Evolutionary conservation across 805 yeast species (phyloP).

Genomic region (Starmerella sirachaensis): DNA sequence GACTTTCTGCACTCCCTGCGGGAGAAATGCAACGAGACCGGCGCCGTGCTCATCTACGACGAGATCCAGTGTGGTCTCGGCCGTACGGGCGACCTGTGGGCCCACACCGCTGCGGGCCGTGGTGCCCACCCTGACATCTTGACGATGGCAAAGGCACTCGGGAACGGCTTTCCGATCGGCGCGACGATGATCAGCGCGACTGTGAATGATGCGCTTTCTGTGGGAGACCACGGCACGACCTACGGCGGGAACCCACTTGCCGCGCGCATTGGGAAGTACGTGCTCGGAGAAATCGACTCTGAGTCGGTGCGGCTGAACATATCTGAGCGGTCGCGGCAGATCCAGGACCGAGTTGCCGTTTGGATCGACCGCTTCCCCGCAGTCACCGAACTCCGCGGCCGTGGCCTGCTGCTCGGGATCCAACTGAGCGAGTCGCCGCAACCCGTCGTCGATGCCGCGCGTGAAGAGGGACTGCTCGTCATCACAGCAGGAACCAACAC

Average conservation of each 20-base stretch:
- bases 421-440: slow-evolving; percentile 58
- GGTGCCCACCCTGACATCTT: slow-evolving; percentile 90
- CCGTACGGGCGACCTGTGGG: slow-evolving; percentile 87
- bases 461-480: slow-evolving; percentile 68
- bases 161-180: slow-evolving; percentile 93
- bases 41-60: slow-evolving; percentile 75
- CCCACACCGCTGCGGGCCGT: slow-evolving; percentile 61
- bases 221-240: slow-evolving; percentile 97
- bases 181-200: slow-evolving; percentile 80
- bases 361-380: slow-evolving; percentile 38
- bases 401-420: slow-evolving; percentile 76
- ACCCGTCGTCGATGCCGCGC: slow-evolving; percentile 51
- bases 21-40: slow-evolving; percentile 51
- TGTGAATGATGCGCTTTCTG: slow-evolving; percentile 58
- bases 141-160: slow-evolving; percentile 91
- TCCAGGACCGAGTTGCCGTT: slow-evolving; percentile 35
- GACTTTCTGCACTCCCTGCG: slow-evolving; percentile 59
- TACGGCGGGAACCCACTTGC: slow-evolving; percentile 96
- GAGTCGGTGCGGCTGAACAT: slow-evolving; percentile 51
- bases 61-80: slow-evolving; percentile 97
- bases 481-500: slow-evolving; percentile 91
- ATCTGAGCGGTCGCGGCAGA: slow-evolving; percentile 43
- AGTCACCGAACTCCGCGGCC: slow-evolving; percentile 67
- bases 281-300: slow-evolving; percentile 54
- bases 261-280: slow-evolving; percentile 66